These are phyloP conservation scores for Trametes villosa DNA, from an alignment of 768 basidiomycete genomes.

Conservation along the genomic window DNA sequence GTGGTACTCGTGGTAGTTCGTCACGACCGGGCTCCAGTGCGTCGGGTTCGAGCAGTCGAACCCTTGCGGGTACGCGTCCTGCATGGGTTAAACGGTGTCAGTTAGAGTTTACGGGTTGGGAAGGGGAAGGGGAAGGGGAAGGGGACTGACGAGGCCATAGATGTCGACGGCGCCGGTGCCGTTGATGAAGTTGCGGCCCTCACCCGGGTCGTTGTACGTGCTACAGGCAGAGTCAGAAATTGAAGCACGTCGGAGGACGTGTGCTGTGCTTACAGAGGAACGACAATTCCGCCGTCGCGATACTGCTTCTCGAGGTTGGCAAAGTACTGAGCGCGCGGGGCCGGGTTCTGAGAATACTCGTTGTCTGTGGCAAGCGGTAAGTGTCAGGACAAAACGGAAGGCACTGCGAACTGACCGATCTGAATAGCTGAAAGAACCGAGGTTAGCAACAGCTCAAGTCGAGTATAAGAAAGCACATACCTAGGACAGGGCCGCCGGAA, in stretches of 20 bases:
- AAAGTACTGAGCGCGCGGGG: constrained; percentile 34
- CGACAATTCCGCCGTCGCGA: constrained; percentile 47
- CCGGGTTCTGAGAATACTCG: constrained; percentile 63
- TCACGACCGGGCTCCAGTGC: constrained; percentile 64
- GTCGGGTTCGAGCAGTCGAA: constrained; percentile 82
- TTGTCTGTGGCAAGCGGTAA: constrained; percentile 57
- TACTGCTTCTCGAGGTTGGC: constrained; percentile 29
- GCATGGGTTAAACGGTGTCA: constrained; percentile 31
- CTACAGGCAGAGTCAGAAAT: constrained; percentile 1
- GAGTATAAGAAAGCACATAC: constrained; percentile 39
- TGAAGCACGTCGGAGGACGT: neutral
- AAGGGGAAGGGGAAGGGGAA: neutral
- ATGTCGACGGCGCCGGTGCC: constrained; percentile 38
- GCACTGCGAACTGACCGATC: constrained; percentile 46
- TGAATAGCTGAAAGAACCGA: constrained; percentile 49
- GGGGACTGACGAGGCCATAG: constrained; percentile 29
- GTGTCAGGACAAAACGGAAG: neutral
- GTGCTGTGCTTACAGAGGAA: constrained; percentile 9
- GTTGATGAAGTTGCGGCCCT: constrained; percentile 33
- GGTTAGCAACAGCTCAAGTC: neutral
- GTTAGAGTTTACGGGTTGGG: neutral
- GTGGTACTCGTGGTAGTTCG: constrained; percentile 71
- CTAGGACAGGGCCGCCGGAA: constrained; percentile 75
- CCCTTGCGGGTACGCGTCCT: constrained; percentile 76
- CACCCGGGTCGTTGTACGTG: constrained; percentile 36